Percentiles rank a stretch among this genome's conserved stretches.
Evolutionary conservation across 345 rosid species (phyloP).

Genomic region (Brassica carinata): DNA sequence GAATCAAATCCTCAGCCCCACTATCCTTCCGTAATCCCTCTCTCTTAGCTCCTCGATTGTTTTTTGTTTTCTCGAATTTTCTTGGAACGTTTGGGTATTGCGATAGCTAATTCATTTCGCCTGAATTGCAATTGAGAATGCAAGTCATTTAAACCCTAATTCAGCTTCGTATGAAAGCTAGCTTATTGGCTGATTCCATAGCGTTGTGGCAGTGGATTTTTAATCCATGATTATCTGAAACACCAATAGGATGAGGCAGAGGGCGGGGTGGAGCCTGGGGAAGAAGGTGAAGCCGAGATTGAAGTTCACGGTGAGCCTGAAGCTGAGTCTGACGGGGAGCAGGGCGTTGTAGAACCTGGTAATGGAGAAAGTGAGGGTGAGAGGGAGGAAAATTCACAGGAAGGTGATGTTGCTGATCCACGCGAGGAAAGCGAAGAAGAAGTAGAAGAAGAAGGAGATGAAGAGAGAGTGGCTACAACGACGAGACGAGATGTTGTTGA

Average conservation of each 20-base stretch:
- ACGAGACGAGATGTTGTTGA: conserved; percentile 67
- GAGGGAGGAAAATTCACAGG: conserved; percentile 80
- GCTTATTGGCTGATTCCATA: conserved; percentile 2
- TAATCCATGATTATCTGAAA: neutral
- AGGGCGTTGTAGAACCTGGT: conserved; percentile 66
- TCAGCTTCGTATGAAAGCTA: neutral
- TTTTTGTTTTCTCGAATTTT: neutral
- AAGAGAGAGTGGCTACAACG: conserved; percentile 60
- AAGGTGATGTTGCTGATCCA: conserved; percentile 62
- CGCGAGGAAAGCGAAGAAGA: conserved; percentile 74
- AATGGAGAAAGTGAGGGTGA: conserved; percentile 95
- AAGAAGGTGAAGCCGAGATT: conserved; percentile 63
- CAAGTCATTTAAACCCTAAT: neutral
- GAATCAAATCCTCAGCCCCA: conserved; percentile 92
- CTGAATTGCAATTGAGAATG: neutral
- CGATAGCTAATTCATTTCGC: neutral
- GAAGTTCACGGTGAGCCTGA: conserved; percentile 52
- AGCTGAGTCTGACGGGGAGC: conserved; percentile 70
- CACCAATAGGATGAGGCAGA: conserved; percentile 80
- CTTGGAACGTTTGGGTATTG: conserved; percentile 3
- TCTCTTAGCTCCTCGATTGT: neutral
- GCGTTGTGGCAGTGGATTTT: neutral
- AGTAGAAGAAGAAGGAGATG: conserved; percentile 66
- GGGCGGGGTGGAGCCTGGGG: conserved; percentile 69
- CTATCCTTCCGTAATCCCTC: conserved; percentile 66